Evolutionary conservation across 352 stramenopile species (phyloP).

Genomic region (Phytophthora chlamydospora): DNA sequence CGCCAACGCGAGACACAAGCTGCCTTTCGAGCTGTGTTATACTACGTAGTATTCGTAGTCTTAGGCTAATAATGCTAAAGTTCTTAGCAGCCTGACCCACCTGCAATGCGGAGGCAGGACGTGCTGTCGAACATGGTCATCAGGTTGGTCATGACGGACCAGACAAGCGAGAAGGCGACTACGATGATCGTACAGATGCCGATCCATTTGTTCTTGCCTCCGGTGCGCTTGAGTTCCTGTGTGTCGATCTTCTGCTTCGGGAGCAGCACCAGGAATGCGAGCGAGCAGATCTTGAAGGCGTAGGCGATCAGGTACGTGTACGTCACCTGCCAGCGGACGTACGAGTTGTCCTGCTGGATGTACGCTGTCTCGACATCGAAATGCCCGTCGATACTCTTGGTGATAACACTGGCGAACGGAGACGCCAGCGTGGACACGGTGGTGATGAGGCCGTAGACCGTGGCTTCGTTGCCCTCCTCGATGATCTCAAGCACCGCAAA

Average conservation of each 20-base stretch:
- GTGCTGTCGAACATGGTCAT: conserved; percentile 43
- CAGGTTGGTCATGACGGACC: conserved; percentile 43
- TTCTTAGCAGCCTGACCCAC: conserved; percentile 38
- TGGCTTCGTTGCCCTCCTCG: conserved; percentile 42
- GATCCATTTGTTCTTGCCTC: conserved; percentile 32
- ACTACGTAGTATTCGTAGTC: no score
- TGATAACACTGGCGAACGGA: conserved; percentile 40
- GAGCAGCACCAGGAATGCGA: conserved; percentile 35
- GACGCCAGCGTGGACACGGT: conserved; percentile 34
- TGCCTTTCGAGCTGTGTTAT: no score
- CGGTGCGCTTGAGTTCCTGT: conserved; percentile 31
- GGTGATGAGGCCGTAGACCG: conserved; percentile 44
- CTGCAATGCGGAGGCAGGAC: conserved; percentile 38
- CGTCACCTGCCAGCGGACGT: conserved; percentile 37
- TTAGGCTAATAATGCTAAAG: no score
- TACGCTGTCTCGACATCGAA: conserved; percentile 31
- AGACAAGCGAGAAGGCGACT: conserved; percentile 25
- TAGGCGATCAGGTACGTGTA: conserved; percentile 45
- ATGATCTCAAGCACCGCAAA: conserved; percentile 45
- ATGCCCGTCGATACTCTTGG: conserved; percentile 31
- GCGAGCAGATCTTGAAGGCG: conserved; percentile 35
- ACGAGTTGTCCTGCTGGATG: conserved; percentile 34
- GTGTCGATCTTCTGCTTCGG: conserved; percentile 33
- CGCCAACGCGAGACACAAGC: no score
- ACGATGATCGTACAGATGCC: conserved; percentile 29